Evolutionary conservation across 768 basidiomycete species (phyloP).

Genomic region (Boletus eberwhitei): DNA sequence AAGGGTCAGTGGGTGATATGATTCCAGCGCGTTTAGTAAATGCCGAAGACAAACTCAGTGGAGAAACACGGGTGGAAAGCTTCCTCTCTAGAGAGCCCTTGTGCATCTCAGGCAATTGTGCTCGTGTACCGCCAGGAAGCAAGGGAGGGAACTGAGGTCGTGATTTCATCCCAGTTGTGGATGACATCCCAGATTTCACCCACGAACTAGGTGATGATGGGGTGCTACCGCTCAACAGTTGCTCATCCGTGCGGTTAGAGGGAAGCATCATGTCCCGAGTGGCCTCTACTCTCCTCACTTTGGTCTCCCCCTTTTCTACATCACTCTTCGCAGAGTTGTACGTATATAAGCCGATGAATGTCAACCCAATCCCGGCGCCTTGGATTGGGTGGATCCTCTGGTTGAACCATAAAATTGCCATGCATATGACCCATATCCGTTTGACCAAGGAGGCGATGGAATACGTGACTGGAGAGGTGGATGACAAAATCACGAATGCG

Average conservation of each 20-base stretch:
- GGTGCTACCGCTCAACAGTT: constrained; percentile 44
- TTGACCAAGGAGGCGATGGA: constrained; percentile 98
- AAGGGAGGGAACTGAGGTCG: constrained; percentile 11
- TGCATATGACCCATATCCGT: constrained; percentile 96
- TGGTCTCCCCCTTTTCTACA: constrained; percentile 90
- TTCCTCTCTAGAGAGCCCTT: constrained; percentile 17
- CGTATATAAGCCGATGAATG: constrained; percentile 89
- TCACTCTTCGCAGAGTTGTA: constrained; percentile 94
- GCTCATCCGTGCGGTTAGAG: constrained; percentile 57
- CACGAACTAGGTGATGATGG: constrained; percentile 17
- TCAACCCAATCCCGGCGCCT: constrained; percentile 84
- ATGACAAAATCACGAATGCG: constrained; percentile 93
- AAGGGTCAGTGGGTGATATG: constrained; percentile 37
- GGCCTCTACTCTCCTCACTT: constrained; percentile 74
- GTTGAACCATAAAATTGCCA: constrained; percentile 95
- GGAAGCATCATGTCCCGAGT: constrained; percentile 67
- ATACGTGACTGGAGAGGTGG: constrained; percentile 97
- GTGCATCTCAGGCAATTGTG: constrained; percentile 1
- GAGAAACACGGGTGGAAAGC: constrained; percentile 12
- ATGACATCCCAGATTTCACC: constrained; percentile 7
- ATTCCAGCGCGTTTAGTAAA: constrained; percentile 24
- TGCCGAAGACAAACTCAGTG: constrained; percentile 16
- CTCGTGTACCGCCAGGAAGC: not conserved
- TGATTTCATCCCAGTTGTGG: constrained; percentile 27
- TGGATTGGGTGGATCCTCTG: constrained; percentile 83